Base-by-base conservation (phyloP, 177 flowering plant genomes). In the Vitis hybrid region DNA sequence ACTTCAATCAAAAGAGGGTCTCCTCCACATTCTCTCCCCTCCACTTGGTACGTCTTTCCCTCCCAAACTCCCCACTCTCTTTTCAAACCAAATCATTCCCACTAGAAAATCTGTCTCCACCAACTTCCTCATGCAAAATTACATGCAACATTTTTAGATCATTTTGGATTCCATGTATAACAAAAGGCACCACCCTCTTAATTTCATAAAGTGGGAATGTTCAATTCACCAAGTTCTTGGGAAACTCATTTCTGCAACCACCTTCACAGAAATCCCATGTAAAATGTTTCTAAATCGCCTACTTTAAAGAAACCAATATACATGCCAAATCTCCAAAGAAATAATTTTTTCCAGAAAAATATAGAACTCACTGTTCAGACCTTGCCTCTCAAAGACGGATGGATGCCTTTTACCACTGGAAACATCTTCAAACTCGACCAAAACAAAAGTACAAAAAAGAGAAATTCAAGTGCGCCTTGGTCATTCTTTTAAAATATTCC, bases 81-180 rank as follows among this genome's bases (percentile, higher is more conserved):
- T 70, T 75, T 68, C 66, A 73, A 74, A 74, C 68, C 75, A 68
- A 70, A 82, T 84, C 75, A 84, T 82, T 80, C 73, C 69, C 74
- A 7, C 70, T 53, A 55, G 87, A 84, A 82, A 82, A 78, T 82
- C 84, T 85, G 88, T 85, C 88, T 72, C 82, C 78, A 53, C 58
- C 60, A 66, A 68, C 65, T 56, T 65, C 69, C 39, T 67, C 81
- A 63, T 79, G 80, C 80, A 81, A 72, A 70, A 72, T 79, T 81
- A 66, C 87, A 83, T 81, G 84, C 80, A 83, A 73, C 26, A 64
- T 22, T 2, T 6, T n/a, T 2, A 71, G 45, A 31, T 10, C 51
- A 65, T n/a, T 51, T 11, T 50, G 57, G 55, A 16, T 18, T 64
- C 11, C 45, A 31, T 3, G 2, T 19, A 13, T 16, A 60, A 51